A percentile compares a stretch with the other conserved stretches of the same genome.
Conservation (phyloP, 257 asterid species). For the Paraleonurus japonicus region DNA sequence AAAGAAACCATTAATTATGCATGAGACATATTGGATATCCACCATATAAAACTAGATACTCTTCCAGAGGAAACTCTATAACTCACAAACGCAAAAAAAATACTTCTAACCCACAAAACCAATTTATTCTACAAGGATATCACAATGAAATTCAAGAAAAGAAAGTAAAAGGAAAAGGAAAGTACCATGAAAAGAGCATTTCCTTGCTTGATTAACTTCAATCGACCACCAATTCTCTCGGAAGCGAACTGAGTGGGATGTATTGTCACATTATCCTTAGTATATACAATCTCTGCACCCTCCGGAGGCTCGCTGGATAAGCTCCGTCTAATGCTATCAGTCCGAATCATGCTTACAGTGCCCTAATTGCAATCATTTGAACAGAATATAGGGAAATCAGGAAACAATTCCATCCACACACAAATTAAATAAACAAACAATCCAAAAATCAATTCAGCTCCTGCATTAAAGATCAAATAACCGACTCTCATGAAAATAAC, state of each 20-base stretch:
- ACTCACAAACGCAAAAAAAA: background rate
- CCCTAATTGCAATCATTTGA: conserved; percentile 52
- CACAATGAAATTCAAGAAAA: conserved; percentile 8
- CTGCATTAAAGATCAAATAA: conserved; percentile 11
- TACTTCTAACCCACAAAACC: conserved; percentile 6
- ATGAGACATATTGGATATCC: background rate
- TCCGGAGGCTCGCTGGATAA: conserved; percentile 56
- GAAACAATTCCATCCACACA: background rate
- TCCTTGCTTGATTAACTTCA: conserved; percentile 91
- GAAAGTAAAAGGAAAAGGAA: background rate
- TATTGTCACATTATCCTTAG: conserved; percentile 93
- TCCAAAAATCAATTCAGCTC: background rate
- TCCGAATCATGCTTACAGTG: conserved; percentile 46
- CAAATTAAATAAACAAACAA: background rate
- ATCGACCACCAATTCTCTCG: conserved; percentile 93
- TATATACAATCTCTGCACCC: conserved; percentile 71
- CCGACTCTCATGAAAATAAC: background rate
- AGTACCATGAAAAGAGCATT: conserved; percentile 76
- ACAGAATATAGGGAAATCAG: background rate
- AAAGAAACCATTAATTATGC: background rate
- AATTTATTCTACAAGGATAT: background rate
- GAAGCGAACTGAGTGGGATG: conserved; percentile 92
- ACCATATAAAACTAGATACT: conserved; percentile 2
- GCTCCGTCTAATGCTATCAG: conserved; percentile 50
- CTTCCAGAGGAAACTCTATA: conserved; percentile 2